phyloP scores from a whole-genome alignment of 1,284 basidiomycete genomes.

The Pterulicium gracile region DNA sequence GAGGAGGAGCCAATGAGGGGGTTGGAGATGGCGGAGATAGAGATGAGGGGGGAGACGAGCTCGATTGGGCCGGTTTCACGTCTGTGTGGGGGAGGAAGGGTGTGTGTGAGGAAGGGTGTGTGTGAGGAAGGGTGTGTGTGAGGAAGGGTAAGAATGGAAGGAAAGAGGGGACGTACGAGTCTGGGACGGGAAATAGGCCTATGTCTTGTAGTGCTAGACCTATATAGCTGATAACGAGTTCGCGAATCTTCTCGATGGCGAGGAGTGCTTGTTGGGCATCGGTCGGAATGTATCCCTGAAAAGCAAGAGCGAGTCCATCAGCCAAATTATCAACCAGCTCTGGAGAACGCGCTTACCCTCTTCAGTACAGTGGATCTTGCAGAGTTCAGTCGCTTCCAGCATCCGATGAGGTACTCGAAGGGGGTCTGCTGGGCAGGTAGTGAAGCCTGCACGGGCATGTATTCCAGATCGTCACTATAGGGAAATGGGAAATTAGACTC shows the following conservation, averaged over 20 bases:
- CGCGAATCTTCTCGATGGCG: slow-evolving; percentile 63
- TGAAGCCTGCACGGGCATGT: slow-evolving; percentile 67
- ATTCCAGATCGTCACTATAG: slow-evolving; percentile 74
- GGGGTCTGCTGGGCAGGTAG: slow-evolving; percentile 72
- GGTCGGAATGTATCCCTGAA: slow-evolving; percentile 47
- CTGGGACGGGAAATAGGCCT: slow-evolving; percentile 87
- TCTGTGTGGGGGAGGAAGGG: neutral
- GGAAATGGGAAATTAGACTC: slow-evolving; percentile 4
- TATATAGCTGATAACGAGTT: slow-evolving; percentile 82
- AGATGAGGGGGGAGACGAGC: neutral
- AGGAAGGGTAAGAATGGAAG: slow-evolving; percentile 46
- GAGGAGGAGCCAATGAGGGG: slow-evolving; percentile 47
- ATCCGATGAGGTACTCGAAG: slow-evolving; percentile 85
- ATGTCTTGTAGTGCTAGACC: slow-evolving; percentile 89
- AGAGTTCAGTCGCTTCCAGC: slow-evolving; percentile 78
- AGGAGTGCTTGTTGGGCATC: slow-evolving; percentile 53
- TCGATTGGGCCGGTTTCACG: slow-evolving; percentile 1
- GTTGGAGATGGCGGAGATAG: slow-evolving; percentile 22
- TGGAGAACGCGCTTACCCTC: slow-evolving; percentile 41
- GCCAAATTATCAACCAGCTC: slow-evolving; percentile 2
- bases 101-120: slow-evolving; percentile 16
- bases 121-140: slow-evolving; percentile 25
- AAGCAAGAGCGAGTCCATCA: neutral
- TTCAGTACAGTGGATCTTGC: slow-evolving; percentile 47
- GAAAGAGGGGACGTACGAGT: slow-evolving; percentile 52